Base-by-base conservation (phyloP, 345 rosid species). In the Gossypium rotundifolium region DNA sequence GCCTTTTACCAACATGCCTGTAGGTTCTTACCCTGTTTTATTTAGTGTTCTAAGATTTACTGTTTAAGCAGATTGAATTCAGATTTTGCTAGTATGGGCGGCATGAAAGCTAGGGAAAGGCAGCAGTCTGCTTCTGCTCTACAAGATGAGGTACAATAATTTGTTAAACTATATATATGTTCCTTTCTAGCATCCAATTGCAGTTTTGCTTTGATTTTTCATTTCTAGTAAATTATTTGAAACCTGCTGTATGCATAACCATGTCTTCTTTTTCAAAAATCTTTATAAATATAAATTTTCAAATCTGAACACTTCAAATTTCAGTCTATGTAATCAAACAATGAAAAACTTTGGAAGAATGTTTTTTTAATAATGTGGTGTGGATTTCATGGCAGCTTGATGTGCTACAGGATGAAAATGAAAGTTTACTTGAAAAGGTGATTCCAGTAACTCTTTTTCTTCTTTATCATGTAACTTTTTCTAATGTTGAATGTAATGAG, bases 391-490 rank as follows among this genome's bases (percentile, higher is more conserved):
- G 83, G 79, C 95, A 93, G 97, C 84, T 88, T 82, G 91, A 89
- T 83, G 87, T 91, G 88, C 81, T 91, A 65, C 93, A 85, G 14
- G 93, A 86, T 76, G 90, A 91, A 78, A 89, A 89, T 81, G 93
- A 86, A 74, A 76, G 77, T 80, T 81, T 87, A 79, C 77, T 84
- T 67, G 87, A 78, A 71, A 87, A 87, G 90, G 90, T 87, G 87
- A 83, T 75, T 79, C 72, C 75, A 73, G 72, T 40, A 61, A 59
- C 33, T 78, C 38, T 25, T 40, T 17, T 33, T 13, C 64, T 62
- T 70, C 54, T n/a, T 38, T 63, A 55, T 13, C n/a, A 51, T 51
- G 65, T 71, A 48, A 40, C 69, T 46, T 80, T 57, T 54, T 3
- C 4, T 29, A 18, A 29, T 25, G 48, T 14, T 73, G 49, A 46